Base-by-base conservation (phyloP, 1,139 yeast genomes). In the Saccharomycopsis crataegensis region DNA sequence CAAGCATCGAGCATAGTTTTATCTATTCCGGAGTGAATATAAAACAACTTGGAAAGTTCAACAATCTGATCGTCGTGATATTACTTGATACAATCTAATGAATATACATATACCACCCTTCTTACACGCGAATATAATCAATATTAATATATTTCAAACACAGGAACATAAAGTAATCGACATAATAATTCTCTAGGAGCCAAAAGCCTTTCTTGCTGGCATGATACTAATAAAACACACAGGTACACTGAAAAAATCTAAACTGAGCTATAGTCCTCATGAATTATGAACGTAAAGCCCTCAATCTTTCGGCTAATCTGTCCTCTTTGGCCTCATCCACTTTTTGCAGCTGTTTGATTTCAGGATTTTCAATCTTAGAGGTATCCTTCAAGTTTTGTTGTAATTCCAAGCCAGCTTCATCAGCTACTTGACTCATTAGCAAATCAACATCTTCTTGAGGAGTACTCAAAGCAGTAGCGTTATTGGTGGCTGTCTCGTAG, bases 391-490 rank as follows among this genome's bases (percentile, higher is more conserved):
- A 72, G 43, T 87, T 86, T 61, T 91, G 98, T 63, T 85, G 85
- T 75, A 93, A 76, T 66, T 94, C 99, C 49, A 94, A 74, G 1
- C 99, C 99, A 1, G 97, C 97, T 67, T 93, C 99, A 66, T 94
- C 99, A 0, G 99, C 99, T 38, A 94, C 93, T 68, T 88, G 91
- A 64, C 78, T 90, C 87, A 94, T 80, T 64, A 94, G 74, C 58
- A 86, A 79, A 67, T 93, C 98, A 36, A 94, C 99, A 62, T 91
- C 96, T 57, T 93, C 99, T 65, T 90, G 96, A 9, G 98, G 99
- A 5, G 95, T 88, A 33, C 86, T 78, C 58, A 87, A 77, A 0
- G 97, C 97, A 64, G 87, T 89, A 48, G 95, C 90, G 57, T 83
- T 87, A 58, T 85, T 84, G 6, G 98, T 90, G 53, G 95, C 93